These are phyloP conservation scores for Sporothrix variecibatus DNA, from an alignment of 2,329 filamentous ascomycete species.

Conservation along the genomic window DNA sequence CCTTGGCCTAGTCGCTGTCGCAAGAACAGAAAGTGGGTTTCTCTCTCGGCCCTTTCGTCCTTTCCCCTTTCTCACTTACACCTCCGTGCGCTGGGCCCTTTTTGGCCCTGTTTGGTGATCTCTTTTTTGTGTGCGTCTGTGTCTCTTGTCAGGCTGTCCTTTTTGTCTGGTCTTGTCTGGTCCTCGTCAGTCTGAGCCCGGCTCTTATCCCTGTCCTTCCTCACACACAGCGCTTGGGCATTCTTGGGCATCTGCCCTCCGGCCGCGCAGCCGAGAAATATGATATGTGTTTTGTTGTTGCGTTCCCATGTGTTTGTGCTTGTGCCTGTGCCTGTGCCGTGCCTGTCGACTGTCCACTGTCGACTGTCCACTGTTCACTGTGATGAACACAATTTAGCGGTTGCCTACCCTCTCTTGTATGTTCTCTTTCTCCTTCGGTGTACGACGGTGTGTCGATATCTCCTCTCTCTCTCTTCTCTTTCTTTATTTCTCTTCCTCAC, in stretches of 20 bases:
- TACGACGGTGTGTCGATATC: neutral
- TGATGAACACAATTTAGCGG: neutral
- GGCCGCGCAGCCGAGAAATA: neutral
- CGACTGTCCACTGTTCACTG: too few species aligned
- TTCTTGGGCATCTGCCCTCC: neutral
- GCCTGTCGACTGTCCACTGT: too few species aligned
- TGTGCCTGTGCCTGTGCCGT: too few species aligned
- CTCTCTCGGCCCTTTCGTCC: slow-evolving; percentile 2
- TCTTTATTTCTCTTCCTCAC: neutral
- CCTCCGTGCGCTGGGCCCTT: neutral
- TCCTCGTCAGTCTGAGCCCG: too few species aligned
- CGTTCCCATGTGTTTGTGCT: too few species aligned
- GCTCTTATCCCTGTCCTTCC: neutral
- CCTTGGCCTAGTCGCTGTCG: slow-evolving; percentile 1
- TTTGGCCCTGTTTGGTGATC: neutral
- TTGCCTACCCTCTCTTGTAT: neutral
- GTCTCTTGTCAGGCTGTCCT: neutral
- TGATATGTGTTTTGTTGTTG: neutral
- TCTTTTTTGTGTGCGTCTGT: neutral
- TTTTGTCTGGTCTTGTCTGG: neutral
- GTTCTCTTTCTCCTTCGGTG: neutral
- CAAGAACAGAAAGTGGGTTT: neutral
- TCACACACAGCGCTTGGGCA: neutral
- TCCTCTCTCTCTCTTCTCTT: neutral
- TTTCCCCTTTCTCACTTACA: slow-evolving; percentile 3